phyloP scores from a whole-genome alignment of 768 basidiomycete species.

The Lanmaoa pseudosensibilis region DNA sequence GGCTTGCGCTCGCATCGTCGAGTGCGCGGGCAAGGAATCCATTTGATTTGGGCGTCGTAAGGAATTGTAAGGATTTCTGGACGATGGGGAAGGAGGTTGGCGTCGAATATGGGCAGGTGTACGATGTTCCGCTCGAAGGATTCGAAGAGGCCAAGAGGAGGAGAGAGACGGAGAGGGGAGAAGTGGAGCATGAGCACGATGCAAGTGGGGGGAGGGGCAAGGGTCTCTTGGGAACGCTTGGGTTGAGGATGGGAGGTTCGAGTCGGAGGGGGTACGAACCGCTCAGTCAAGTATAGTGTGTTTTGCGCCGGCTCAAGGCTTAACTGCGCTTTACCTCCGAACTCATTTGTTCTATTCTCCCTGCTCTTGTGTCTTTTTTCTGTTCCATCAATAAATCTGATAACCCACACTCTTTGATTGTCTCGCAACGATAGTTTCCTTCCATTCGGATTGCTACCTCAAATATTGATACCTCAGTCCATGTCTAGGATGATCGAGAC shows the following conservation, averaged over 20 bases:
- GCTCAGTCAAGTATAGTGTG: constrained; percentile 28
- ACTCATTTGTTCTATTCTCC: background rate
- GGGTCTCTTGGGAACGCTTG: constrained; percentile 36
- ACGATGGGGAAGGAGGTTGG: constrained; percentile 78
- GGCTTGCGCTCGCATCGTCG: constrained; percentile 64
- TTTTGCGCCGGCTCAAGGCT: background rate
- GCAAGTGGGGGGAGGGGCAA: constrained; percentile 40
- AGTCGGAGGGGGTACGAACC: constrained; percentile 37
- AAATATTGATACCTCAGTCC: background rate
- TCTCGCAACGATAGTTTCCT: background rate
- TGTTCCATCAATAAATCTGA: background rate
- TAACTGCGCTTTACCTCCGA: background rate
- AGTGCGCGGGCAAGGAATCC: constrained; percentile 76
- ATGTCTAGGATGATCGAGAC: background rate
- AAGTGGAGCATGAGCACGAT: constrained; percentile 48
- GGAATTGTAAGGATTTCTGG: constrained; percentile 96
- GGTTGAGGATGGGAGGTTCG: constrained; percentile 38
- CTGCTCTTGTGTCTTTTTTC: background rate
- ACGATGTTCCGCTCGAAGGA: constrained; percentile 87
- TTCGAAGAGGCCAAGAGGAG: constrained; percentile 71
- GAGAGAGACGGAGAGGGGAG: constrained; percentile 48
- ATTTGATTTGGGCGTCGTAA: constrained; percentile 78
- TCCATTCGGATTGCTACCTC: background rate
- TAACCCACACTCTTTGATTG: background rate
- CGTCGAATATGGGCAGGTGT: constrained; percentile 86